These are phyloP conservation scores for Xylaria sp. DNA, from an alignment of 2,329 filamentous ascomycete species.

Conservation along the genomic window DNA sequence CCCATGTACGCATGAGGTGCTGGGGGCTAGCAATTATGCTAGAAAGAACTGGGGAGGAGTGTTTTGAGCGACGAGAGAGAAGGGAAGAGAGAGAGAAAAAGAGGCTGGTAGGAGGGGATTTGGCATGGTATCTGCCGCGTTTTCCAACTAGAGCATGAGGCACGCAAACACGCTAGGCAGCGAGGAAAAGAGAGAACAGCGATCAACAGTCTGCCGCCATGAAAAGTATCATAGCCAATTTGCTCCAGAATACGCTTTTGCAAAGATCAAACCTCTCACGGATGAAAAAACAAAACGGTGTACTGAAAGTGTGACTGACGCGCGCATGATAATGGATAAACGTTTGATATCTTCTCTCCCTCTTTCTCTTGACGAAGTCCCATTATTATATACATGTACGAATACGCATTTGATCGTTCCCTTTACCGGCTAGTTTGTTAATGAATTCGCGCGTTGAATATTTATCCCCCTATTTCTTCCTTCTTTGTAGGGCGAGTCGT, in stretches of 20 bases:
- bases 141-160: slow-evolving; percentile 12
- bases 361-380: not conserved
- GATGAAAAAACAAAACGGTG: not conserved
- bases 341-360: not conserved
- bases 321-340: slow-evolving; percentile 12
- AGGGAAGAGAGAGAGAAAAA: not conserved
- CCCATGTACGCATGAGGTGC: slow-evolving; percentile 1
- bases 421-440: not conserved
- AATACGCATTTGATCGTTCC: not conserved
- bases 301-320: not conserved
- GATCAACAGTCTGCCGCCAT: not conserved
- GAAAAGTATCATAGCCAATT: too few relatives aligned
- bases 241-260: too few relatives aligned
- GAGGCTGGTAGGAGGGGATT: not conserved
- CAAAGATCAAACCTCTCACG: too few relatives aligned
- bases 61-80: not conserved
- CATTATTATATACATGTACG: not conserved
- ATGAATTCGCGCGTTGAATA: too few relatives aligned
- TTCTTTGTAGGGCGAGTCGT: too few relatives aligned
- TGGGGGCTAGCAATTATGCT: not conserved
- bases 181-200: not conserved
- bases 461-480: too few relatives aligned
- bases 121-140: slow-evolving; percentile 1
- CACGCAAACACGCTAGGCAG: not conserved
- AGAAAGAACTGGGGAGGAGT: not conserved